Percentiles rank a stretch among this genome's conserved stretches.
Conservation (phyloP, 805 yeast genomes). For the Scheffersomyces spartinae region DNA sequence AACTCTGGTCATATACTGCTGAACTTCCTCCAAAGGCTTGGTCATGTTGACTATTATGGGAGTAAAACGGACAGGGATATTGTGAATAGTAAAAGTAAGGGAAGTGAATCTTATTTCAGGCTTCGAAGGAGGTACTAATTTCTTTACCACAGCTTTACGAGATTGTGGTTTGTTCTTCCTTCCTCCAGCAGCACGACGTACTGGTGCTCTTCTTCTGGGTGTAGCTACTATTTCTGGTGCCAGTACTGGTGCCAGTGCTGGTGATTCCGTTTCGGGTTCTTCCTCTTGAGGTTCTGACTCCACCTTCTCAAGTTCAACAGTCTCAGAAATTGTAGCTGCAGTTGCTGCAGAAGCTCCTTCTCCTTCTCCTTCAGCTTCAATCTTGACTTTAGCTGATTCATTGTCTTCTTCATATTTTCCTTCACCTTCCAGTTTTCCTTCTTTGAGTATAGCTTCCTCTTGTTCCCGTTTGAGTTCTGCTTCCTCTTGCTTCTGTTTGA, state of each 20-base stretch:
- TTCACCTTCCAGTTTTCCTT: constrained; percentile 12
- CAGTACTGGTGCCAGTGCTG: constrained; percentile 13
- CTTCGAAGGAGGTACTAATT: constrained; percentile 21
- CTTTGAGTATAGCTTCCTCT: constrained; percentile 7
- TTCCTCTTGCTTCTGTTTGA: constrained; percentile 14
- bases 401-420: constrained; percentile 9
- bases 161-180: constrained; percentile 6
- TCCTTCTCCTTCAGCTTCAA: constrained; percentile 4
- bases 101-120: constrained; percentile 46
- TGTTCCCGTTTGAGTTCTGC: constrained; percentile 9
- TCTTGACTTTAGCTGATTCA: neutral
- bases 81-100: constrained; percentile 50
- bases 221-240: constrained; percentile 3
- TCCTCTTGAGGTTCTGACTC: constrained; percentile 15
- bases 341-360: constrained; percentile 2
- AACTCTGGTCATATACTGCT: constrained; percentile 47
- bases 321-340: constrained; percentile 3
- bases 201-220: constrained; percentile 6
- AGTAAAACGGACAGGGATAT: constrained; percentile 54
- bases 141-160: constrained; percentile 9
- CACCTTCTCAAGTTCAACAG: constrained; percentile 8
- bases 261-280: constrained; percentile 3
- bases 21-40: constrained; percentile 42
- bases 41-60: constrained; percentile 61
- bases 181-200: constrained; percentile 5